Evolutionary conservation across 129 eudicot species (phyloP).

Genomic region (Flaveria trinervia): DNA sequence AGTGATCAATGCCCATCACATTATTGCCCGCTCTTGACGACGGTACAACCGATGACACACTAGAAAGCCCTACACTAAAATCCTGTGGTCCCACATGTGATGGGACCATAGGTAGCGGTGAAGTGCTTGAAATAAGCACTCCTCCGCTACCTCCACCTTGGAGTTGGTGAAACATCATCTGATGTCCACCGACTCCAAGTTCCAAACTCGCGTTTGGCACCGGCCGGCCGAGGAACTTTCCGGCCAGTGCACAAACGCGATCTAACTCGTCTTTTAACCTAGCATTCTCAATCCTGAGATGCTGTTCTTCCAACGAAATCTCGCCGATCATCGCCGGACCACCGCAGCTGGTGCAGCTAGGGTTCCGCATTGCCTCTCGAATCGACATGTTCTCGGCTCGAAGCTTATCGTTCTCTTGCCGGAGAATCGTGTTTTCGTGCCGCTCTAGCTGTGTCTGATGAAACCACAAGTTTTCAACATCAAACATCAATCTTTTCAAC

Average conservation of each 20-base stretch:
- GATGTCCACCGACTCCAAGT: conserved; percentile 80
- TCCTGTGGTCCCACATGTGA: conserved; percentile 56
- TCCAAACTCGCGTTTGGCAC: conserved; percentile 85
- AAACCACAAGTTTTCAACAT: conserved; percentile 3
- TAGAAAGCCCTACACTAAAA: conserved; percentile 59
- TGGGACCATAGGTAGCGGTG: conserved; percentile 51
- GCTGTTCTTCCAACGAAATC: conserved; percentile 87
- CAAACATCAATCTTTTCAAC: neutral
- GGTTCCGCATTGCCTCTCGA: conserved; percentile 94
- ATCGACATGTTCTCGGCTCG: conserved; percentile 94
- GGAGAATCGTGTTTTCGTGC: conserved; percentile 82
- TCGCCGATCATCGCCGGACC: conserved; percentile 96
- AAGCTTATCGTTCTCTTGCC: conserved; percentile 97
- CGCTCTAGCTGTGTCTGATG: conserved; percentile 86
- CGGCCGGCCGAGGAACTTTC: conserved; percentile 88
- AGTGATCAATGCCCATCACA: conserved; percentile 58
- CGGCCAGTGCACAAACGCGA: conserved; percentile 81
- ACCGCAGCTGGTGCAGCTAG: conserved; percentile 89
- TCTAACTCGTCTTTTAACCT: conserved; percentile 85
- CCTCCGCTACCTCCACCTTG: conserved; percentile 28
- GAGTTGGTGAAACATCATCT: conserved; percentile 36
- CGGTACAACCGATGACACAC: conserved; percentile 49
- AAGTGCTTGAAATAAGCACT: conserved; percentile 41
- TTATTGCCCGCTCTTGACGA: conserved; percentile 43
- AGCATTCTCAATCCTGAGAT: conserved; percentile 85